Conservation (phyloP, 164 flowering plant genomes). For the Aristolochia contorta region DNA sequence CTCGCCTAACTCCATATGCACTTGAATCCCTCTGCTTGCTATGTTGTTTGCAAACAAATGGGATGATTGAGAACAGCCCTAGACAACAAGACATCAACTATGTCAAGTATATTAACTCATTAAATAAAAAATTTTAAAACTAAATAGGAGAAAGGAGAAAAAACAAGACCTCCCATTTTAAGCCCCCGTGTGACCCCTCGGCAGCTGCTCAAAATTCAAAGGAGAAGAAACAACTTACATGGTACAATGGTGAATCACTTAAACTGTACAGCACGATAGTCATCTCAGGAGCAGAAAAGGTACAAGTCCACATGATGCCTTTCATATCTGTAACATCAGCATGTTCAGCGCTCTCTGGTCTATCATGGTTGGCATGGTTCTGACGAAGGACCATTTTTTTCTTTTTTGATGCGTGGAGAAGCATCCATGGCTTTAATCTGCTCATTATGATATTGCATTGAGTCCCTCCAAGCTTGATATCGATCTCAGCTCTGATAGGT, state of each 20-base stretch:
- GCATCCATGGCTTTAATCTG: slow-evolving; percentile 73
- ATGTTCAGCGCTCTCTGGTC: slow-evolving; percentile 23
- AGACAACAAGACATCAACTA: slow-evolving; percentile 8
- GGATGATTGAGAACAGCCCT: slow-evolving; percentile 95
- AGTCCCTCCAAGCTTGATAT: slow-evolving; percentile 89
- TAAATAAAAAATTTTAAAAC: neutral
- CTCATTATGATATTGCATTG: slow-evolving; percentile 69
- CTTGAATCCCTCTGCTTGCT: slow-evolving; percentile 55
- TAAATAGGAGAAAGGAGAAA: neutral
- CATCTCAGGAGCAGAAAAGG: slow-evolving; percentile 96
- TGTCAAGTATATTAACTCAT: neutral
- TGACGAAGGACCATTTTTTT: slow-evolving; percentile 58
- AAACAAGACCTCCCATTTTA: no score
- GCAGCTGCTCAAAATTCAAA: no score
- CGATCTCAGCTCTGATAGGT: slow-evolving; percentile 82
- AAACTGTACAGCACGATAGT: slow-evolving; percentile 60
- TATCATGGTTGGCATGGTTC: slow-evolving; percentile 28
- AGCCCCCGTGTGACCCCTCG: no score
- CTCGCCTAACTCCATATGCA: slow-evolving; percentile 89
- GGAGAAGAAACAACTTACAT: slow-evolving; percentile 40
- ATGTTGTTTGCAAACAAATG: slow-evolving; percentile 91
- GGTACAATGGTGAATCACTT: slow-evolving; percentile 54
- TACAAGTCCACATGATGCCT: slow-evolving; percentile 83
- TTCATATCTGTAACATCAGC: slow-evolving; percentile 35
- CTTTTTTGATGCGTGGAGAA: slow-evolving; percentile 43